These are phyloP conservation scores for Beauveria australis DNA, from an alignment of 2,329 filamentous ascomycete genomes.

Conservation along the genomic window DNA sequence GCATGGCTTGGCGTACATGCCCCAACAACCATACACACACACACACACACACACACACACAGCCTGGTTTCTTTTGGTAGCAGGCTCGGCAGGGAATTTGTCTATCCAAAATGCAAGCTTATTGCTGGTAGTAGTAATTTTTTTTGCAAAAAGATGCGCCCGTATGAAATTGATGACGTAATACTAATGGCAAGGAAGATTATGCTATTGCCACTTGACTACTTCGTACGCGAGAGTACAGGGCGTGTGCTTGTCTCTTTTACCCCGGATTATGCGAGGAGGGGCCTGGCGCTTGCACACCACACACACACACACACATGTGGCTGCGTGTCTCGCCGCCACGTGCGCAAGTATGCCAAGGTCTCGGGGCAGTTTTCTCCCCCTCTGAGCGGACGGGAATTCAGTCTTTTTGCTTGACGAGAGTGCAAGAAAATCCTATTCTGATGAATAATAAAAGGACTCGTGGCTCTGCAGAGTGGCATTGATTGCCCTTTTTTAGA, in stretches of 20 bases:
- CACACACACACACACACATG: neutral
- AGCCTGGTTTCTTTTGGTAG: neutral
- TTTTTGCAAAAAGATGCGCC: too few species aligned
- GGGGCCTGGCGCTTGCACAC: neutral
- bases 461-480: too few species aligned
- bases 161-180: neutral
- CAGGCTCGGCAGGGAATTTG: too few species aligned
- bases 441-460: too few species aligned
- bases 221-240: too few species aligned
- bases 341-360: neutral
- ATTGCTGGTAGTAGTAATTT: neutral
- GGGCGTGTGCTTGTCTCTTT: neutral
- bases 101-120: neutral
- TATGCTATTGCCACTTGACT: neutral
- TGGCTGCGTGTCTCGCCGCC: neutral
- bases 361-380: neutral
- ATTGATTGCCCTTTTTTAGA: too few species aligned
- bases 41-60: neutral
- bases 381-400: too few species aligned
- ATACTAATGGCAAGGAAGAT: too few species aligned
- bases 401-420: too few species aligned
- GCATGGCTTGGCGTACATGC: slow-evolving; percentile 1
- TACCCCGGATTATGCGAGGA: neutral
- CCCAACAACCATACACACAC: neutral
- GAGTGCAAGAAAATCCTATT: too few species aligned